These are phyloP conservation scores for Aspergillus sclerotioniger DNA, from an alignment of 495 filamentous ascomycete species.

Conservation along the genomic window DNA sequence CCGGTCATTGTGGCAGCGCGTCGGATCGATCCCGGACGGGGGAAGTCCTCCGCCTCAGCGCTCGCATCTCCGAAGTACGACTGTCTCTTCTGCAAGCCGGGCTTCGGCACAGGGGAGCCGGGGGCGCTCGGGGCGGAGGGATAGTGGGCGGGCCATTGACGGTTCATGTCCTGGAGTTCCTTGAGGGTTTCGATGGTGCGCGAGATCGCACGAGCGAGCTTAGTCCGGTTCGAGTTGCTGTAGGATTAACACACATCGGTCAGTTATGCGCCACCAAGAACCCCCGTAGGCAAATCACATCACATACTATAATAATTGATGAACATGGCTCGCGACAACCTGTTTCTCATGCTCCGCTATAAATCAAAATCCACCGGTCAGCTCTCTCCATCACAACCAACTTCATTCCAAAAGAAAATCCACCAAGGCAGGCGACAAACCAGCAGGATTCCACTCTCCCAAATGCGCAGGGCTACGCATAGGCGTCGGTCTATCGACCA, in stretches of 20 bases:
- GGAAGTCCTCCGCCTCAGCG: conserved; percentile 32
- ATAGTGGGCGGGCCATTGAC: conserved; percentile 91
- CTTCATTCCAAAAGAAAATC: not conserved
- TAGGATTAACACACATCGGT: conserved; percentile 20
- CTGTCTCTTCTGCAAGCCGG: conserved; percentile 53
- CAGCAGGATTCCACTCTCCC: conserved; percentile 49
- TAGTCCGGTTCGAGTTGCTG: conserved; percentile 86
- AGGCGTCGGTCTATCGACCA: conserved; percentile 66
- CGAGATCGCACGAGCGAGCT: conserved; percentile 81
- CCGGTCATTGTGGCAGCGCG: conserved; percentile 72
- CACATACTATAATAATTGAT: conserved; percentile 65
- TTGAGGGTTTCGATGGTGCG: conserved; percentile 76
- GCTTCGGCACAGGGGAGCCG: conserved; percentile 39
- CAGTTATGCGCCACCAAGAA: not conserved
- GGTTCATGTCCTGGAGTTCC: conserved; percentile 82
- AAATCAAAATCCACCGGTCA: conserved; percentile 8
- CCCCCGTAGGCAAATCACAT: not conserved
- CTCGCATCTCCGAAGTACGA: conserved; percentile 38
- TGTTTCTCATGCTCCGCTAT: conserved; percentile 59
- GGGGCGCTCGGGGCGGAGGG: conserved; percentile 73
- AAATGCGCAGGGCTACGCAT: conserved; percentile 51
- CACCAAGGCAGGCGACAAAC: conserved; percentile 12
- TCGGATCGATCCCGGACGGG: conserved; percentile 52
- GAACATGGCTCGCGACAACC: conserved; percentile 65
- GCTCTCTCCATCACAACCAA: not conserved